These are phyloP conservation scores for Trypanosoma platydactyli DNA, from an alignment of 208 protist species.

Conservation along the genomic window DNA sequence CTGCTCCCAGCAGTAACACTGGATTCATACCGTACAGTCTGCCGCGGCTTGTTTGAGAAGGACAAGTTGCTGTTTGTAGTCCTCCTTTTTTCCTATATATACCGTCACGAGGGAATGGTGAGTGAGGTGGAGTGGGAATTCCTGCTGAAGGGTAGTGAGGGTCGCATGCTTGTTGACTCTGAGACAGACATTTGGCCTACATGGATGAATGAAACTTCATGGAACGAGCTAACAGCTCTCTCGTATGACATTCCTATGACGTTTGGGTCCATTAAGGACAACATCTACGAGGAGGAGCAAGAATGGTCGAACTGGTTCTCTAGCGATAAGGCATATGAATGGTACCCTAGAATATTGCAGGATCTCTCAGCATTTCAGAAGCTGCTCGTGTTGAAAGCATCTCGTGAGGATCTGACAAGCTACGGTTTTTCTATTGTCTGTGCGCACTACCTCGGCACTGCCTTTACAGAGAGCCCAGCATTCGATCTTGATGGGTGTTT, in stretches of 20 bases:
- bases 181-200: constrained; percentile 70
- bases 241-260: constrained; percentile 54
- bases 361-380: constrained; percentile 75
- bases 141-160: constrained; percentile 87
- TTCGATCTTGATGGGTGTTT: constrained; percentile 93
- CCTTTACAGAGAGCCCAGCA: constrained; percentile 88
- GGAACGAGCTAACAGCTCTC: constrained; percentile 93
- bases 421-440: constrained; percentile 84
- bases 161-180: constrained; percentile 59
- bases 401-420: constrained; percentile 91
- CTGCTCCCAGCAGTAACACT: constrained; percentile 88
- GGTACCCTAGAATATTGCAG: constrained; percentile 45
- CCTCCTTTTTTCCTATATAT: constrained; percentile 90
- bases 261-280: constrained; percentile 86
- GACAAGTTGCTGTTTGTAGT: constrained; percentile 97
- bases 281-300: constrained; percentile 78
- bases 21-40: constrained; percentile 92
- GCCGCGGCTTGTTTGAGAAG: constrained; percentile 94
- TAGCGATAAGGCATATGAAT: constrained; percentile 80
- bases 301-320: constrained; percentile 91
- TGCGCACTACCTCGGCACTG: constrained; percentile 76
- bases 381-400: constrained; percentile 88
- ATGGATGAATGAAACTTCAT: constrained; percentile 91
- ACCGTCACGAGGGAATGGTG: constrained; percentile 68
- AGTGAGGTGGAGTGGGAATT: constrained; percentile 86